Evolutionary conservation across 1,284 basidiomycete species (phyloP).

Genomic region (Ceratorhiza oryzae-sativae): DNA sequence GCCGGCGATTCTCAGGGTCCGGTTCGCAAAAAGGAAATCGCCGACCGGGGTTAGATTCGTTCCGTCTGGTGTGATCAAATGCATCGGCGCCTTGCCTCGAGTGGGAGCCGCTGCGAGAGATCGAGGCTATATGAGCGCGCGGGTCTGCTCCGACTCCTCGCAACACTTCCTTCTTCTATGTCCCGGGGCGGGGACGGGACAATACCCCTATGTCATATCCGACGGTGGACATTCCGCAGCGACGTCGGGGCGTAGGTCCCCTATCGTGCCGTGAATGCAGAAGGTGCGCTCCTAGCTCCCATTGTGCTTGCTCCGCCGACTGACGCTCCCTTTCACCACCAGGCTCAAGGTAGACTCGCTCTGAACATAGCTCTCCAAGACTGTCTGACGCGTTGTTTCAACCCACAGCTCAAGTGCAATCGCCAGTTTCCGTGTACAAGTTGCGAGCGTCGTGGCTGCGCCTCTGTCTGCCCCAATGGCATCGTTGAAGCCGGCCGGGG

Average conservation of each 20-base stretch:
- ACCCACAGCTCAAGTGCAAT: conserved; percentile 30
- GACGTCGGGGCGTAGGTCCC: conserved; percentile 37
- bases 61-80: conserved; percentile 24
- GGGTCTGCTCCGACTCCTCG: conserved; percentile 9
- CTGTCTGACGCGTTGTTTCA: not conserved
- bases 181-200: conserved; percentile 33
- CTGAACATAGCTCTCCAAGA: not conserved
- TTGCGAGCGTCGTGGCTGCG: conserved; percentile 36
- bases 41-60: conserved; percentile 33
- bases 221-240: conserved; percentile 24
- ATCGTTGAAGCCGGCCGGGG: conserved; percentile 34
- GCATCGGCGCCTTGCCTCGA: conserved; percentile 20
- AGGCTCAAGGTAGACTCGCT: conserved; percentile 25
- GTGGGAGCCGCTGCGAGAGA: not conserved
- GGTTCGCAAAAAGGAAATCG: conserved; percentile 28
- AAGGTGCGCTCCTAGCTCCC: not conserved
- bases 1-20: conserved; percentile 10
- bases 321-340: not conserved
- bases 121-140: conserved; percentile 31
- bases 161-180: conserved; percentile 32
- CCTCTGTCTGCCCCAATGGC: conserved; percentile 32
- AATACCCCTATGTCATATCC: conserved; percentile 33
- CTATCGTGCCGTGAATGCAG: conserved; percentile 34
- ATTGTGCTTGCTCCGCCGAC: not conserved
- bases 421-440: conserved; percentile 37